These are phyloP conservation scores for Coemansia sp. DNA, from an alignment of 192 early-diverging fungal species.

Conservation along the genomic window DNA sequence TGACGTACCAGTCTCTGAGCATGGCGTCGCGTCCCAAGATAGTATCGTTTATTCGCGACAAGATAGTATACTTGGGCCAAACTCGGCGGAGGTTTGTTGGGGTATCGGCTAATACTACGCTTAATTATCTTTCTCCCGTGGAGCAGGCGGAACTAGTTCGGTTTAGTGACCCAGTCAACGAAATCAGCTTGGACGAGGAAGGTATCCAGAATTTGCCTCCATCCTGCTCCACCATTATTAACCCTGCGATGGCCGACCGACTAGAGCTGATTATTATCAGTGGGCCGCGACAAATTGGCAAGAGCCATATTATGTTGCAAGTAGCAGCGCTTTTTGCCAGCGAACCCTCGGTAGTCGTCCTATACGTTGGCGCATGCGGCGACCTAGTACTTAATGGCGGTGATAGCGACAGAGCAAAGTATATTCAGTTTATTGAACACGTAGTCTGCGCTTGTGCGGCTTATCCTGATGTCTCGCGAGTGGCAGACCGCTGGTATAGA, in stretches of 20 bases:
- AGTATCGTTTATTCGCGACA: constrained; percentile 13
- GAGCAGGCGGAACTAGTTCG: constrained; percentile 1
- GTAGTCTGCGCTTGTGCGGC: constrained; percentile 15
- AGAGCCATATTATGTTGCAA: constrained; percentile 39
- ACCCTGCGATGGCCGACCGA: background rate
- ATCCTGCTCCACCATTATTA: background rate
- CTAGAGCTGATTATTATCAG: constrained; percentile 17
- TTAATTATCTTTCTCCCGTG: background rate
- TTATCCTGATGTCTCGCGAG: constrained; percentile 1
- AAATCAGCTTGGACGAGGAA: background rate
- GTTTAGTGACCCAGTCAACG: constrained; percentile 14
- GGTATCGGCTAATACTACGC: background rate
- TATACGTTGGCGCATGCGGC: constrained; percentile 21
- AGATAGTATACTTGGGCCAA: constrained; percentile 21
- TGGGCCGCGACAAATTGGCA: constrained; percentile 40
- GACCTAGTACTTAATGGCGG: constrained; percentile 15
- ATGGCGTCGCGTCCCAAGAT: constrained; percentile 21
- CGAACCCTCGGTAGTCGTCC: constrained; percentile 23
- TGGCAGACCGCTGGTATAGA: constrained; percentile 25
- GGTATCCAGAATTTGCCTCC: background rate
- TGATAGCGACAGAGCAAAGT: constrained; percentile 14
- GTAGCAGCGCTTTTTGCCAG: constrained; percentile 24
- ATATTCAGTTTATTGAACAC: constrained; percentile 28
- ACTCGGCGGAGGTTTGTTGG: constrained; percentile 11
- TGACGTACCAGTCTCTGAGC: constrained; percentile 13